Evolutionary conservation across 306 rosid species (phyloP).

Genomic region (Mimosa bimucronata): DNA sequence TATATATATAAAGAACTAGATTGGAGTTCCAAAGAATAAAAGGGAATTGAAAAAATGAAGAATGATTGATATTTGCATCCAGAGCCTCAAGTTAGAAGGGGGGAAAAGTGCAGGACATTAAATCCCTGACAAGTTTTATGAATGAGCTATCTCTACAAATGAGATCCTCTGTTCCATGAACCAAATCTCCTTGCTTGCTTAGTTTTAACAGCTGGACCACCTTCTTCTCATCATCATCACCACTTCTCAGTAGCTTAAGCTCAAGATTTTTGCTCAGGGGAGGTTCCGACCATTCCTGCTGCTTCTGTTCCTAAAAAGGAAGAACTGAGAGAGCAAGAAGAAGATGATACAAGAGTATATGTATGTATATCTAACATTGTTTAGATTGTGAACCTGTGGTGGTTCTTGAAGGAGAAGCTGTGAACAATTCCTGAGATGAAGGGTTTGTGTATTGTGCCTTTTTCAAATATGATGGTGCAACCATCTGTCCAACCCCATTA

Average conservation of each 20-base stretch:
- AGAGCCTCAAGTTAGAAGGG: slow-evolving; percentile 10
- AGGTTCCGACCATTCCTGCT: slow-evolving; percentile 40
- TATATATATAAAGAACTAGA: no score
- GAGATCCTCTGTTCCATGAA: slow-evolving; percentile 27
- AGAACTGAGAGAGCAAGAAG: not conserved
- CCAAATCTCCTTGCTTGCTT: not conserved
- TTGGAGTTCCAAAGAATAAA: slow-evolving; percentile 1
- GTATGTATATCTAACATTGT: not conserved
- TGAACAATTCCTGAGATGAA: slow-evolving; percentile 32
- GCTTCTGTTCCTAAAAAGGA: slow-evolving; percentile 33
- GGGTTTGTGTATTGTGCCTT: slow-evolving; percentile 36
- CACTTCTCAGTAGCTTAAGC: slow-evolving; percentile 33
- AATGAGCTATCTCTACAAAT: slow-evolving; percentile 27
- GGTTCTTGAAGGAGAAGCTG: slow-evolving; percentile 42
- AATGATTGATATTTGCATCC: slow-evolving; percentile 1
- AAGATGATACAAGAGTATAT: not conserved
- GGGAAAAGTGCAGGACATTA: slow-evolving; percentile 1
- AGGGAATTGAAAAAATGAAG: not conserved
- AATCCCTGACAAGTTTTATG: slow-evolving; percentile 32
- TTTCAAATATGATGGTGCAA: slow-evolving; percentile 47
- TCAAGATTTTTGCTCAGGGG: slow-evolving; percentile 48
- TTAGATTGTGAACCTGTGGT: slow-evolving; percentile 44
- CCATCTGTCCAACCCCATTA: slow-evolving; percentile 42
- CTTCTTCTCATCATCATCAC: not conserved
- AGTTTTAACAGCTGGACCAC: not conserved